Evolutionary conservation across 805 yeast species (phyloP).

Genomic region (Dipodascopsis tothii): DNA sequence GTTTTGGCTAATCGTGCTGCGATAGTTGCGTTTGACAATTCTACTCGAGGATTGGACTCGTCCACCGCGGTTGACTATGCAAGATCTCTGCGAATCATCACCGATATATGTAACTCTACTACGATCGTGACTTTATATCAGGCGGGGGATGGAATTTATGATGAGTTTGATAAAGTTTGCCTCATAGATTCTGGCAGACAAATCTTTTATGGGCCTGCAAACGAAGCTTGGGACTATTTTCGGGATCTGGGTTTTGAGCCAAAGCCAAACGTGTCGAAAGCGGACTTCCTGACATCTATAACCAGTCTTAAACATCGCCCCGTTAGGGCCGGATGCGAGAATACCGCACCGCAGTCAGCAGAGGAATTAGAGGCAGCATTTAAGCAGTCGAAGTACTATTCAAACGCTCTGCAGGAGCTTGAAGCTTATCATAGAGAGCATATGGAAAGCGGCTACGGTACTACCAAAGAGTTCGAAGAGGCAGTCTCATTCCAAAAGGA

Average conservation of each 20-base stretch:
- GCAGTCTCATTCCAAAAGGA: constrained; percentile 8
- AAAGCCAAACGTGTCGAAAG: constrained; percentile 50
- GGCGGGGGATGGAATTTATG: constrained; percentile 58
- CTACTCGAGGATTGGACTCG: constrained; percentile 64
- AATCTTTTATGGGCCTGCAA: constrained; percentile 51
- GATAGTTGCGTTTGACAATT: constrained; percentile 59
- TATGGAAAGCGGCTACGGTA: not conserved
- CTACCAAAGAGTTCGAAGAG: not conserved
- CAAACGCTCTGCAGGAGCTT: constrained; percentile 36
- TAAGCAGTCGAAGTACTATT: constrained; percentile 39
- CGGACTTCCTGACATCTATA: constrained; percentile 52
- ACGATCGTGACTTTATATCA: constrained; percentile 62
- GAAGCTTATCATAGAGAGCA: constrained; percentile 30
- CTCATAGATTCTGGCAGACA: constrained; percentile 56
- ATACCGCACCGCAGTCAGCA: constrained; percentile 45
- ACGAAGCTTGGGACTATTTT: constrained; percentile 42
- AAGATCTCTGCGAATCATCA: constrained; percentile 51
- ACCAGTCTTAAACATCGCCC: constrained; percentile 47
- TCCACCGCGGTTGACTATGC: constrained; percentile 63
- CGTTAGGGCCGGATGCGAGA: constrained; percentile 37
- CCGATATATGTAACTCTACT: constrained; percentile 49
- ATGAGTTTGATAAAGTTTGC: constrained; percentile 53
- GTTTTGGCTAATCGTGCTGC: constrained; percentile 41
- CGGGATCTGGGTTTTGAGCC: constrained; percentile 46
- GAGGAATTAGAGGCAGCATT: constrained; percentile 45